Evolutionary conservation across 108 stramenopile genomes (phyloP), one percentile per base, ranked within the genome.

Genomic region (Nannochloropsis granulata): DNA sequence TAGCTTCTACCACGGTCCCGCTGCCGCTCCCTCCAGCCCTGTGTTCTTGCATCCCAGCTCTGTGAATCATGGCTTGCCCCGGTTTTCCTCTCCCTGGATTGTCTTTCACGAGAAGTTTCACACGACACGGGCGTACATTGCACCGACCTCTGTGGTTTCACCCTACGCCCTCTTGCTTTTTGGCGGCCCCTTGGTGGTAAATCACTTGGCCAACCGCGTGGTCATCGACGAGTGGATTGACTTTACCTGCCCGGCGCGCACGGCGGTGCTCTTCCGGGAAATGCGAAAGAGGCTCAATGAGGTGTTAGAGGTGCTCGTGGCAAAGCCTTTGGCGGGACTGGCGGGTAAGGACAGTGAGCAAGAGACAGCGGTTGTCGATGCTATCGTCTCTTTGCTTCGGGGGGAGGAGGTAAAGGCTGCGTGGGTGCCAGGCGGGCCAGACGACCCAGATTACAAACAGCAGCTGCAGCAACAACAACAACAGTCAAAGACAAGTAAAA

Each of bases 21-120:
- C 85, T 13, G n/a, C 21, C 56, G 56, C 56, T n/a, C 56, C 56
- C 16, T 71, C 56, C 21, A 71, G 56, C 56, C 56, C 56, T 71
- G 95, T 95, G 8, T 97, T 95, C 84, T 90, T 97, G 12, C 96
- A 97, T 88, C 96, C 96, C 13, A 90, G 91, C 19, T 95, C 94
- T 23, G 90, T 88, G 46, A 94, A 93, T 83, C 95, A 95, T 84
- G 83, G 87, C n/a, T 87, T 92, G 23, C 94, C 94, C 23, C 86
- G 89, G 24, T 97, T 90, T 83, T 93, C 92, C 82, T 97, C 95
- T 86, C 96, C 95, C 21, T 97, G 95, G 95, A 90, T 97, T 24
- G 96, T 96, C 13, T 96, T 93, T 85, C 89, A 94, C 91, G 91
- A 94, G 26, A 85, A 95, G 89, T 90, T 97, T 23, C 92, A 94